Conservation (phyloP, 148 eudicot genomes). For the Rhododendron simsii region DNA sequence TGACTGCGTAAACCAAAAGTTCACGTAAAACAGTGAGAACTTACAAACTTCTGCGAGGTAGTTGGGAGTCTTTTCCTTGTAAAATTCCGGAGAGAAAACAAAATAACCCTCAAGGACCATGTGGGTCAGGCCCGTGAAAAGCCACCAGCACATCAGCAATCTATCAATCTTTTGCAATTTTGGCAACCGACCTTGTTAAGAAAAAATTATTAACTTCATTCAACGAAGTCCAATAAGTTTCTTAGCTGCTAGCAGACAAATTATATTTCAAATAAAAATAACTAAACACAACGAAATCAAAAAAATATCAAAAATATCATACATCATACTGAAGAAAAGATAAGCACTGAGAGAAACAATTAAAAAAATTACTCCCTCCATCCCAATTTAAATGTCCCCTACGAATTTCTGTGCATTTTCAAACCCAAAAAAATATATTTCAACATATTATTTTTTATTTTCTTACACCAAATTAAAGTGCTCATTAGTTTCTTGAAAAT, state of each 20-base stretch:
- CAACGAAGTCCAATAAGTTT: not conserved
- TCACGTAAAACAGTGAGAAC: conserved; percentile 19
- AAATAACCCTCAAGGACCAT: conserved; percentile 83
- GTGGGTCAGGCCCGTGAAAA: conserved; percentile 81
- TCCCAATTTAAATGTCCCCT: too few relatives aligned
- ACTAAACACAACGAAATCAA: not conserved
- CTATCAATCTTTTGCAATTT: conserved; percentile 52
- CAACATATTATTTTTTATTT: too few relatives aligned
- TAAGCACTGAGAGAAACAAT: not conserved
- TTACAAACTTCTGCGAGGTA: conserved; percentile 91
- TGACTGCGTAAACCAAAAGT: not conserved
- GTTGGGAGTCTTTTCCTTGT: conserved; percentile 50
- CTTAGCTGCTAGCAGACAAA: not conserved
- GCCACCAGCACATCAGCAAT: conserved; percentile 92
- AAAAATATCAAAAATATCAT: not conserved
- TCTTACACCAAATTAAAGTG: too few relatives aligned
- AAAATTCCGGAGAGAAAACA: conserved; percentile 75
- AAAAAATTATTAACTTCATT: not conserved
- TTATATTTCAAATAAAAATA: not conserved
- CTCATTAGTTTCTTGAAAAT: too few relatives aligned
- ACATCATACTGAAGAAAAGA: not conserved
- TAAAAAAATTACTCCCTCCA: too few relatives aligned
- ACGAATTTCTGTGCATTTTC: too few relatives aligned
- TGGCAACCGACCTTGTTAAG: conserved; percentile 41
- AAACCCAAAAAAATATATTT: too few relatives aligned